A percentile compares a stretch with the other conserved stretches of the same genome.
Conservation (phyloP, 2,329 filamentous ascomycete genomes). For the Nigrograna mackinnonii region DNA sequence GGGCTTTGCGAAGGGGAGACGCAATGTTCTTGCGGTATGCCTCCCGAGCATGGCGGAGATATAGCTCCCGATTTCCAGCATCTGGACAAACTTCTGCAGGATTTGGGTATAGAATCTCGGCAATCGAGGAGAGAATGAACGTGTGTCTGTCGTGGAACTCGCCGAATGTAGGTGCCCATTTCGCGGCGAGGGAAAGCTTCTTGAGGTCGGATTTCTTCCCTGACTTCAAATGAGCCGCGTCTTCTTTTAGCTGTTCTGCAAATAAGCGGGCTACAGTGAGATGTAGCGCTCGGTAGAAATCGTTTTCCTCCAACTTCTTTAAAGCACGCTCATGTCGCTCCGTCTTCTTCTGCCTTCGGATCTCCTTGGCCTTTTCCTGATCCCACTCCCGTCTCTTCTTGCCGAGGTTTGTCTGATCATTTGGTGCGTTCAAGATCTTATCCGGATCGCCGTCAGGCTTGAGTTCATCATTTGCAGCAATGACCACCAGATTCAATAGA, state of each 20-base stretch:
- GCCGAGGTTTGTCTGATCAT: constrained; percentile 18
- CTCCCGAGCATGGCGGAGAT: constrained; percentile 59
- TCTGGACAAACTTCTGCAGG: constrained; percentile 34
- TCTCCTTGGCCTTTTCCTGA: constrained; percentile 20
- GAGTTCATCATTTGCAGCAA: constrained; percentile 55
- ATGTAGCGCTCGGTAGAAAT: constrained; percentile 57
- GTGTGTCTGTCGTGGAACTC: constrained; percentile 64
- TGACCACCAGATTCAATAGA: constrained; percentile 59
- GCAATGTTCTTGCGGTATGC: constrained; percentile 54
- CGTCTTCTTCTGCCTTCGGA: constrained; percentile 35
- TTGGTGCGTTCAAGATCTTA: constrained; percentile 44
- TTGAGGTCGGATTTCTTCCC: constrained; percentile 45
- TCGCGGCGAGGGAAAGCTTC: constrained; percentile 59
- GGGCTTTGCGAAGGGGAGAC: constrained; percentile 57
- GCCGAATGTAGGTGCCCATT: constrained; percentile 62
- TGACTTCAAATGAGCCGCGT: constrained; percentile 48
- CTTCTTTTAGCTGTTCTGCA: constrained; percentile 56
- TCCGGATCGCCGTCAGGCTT: constrained; percentile 44
- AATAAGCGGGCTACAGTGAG: constrained; percentile 60
- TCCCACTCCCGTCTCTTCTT: constrained; percentile 25
- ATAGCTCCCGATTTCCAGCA: constrained; percentile 48
- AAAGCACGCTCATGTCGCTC: constrained; percentile 48
- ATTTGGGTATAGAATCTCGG: constrained; percentile 57
- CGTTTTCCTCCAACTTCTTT: constrained; percentile 46
- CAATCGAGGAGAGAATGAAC: constrained; percentile 59